Evolutionary conservation across 129 eudicot genomes (phyloP).

Genomic region (Flaveria sonorensis): DNA sequence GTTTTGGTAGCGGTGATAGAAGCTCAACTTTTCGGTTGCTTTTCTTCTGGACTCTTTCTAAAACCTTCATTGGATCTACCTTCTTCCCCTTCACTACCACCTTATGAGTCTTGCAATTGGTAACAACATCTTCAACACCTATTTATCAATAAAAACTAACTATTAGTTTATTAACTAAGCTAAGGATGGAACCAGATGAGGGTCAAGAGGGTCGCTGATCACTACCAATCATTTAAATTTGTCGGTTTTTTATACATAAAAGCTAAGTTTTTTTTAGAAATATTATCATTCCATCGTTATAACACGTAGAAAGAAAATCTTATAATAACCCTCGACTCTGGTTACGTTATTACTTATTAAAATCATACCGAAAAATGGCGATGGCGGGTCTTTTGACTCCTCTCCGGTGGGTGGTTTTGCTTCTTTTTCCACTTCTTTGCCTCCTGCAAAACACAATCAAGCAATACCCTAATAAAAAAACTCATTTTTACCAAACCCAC

Average conservation of each 20-base stretch:
- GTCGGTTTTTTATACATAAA: no score
- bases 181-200: no score
- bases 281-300: no score
- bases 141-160: no score
- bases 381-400: slow-evolving; percentile 25
- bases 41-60: slow-evolving; percentile 76
- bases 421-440: slow-evolving; percentile 33
- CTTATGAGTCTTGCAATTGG: slow-evolving; percentile 84
- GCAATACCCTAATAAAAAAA: neutral
- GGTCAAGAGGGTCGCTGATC: no score
- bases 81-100: slow-evolving; percentile 86
- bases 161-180: no score
- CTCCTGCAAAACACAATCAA: slow-evolving; percentile 24
- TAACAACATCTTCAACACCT: slow-evolving; percentile 84
- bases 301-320: no score
- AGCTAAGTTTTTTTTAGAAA: no score
- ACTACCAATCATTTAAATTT: no score
- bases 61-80: slow-evolving; percentile 68
- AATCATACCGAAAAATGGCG: neutral
- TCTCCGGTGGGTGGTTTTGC: slow-evolving; percentile 36
- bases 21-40: slow-evolving; percentile 94
- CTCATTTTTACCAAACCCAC: neutral
- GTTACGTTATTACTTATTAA: no score
- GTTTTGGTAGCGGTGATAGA: slow-evolving; percentile 72
- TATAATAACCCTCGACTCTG: no score